Base-by-base conservation (phyloP, 1,139 yeast species). In the Debaryomyces sp. region DNA sequence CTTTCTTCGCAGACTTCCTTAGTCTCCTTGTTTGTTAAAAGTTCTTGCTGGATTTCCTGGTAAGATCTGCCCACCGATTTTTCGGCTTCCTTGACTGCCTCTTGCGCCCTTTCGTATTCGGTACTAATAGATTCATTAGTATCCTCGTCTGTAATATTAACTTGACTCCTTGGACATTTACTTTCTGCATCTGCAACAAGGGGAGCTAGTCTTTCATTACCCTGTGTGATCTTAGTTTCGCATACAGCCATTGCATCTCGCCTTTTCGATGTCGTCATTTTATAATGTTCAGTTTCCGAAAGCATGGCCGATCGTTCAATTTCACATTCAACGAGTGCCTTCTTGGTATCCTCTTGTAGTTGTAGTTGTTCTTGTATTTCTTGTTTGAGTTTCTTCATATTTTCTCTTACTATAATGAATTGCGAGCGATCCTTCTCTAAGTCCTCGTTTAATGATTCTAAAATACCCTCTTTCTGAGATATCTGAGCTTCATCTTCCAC, bases 71-170 rank as follows among this genome's bases (percentile, higher is more conserved):
- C 78, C 9, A 73, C 59, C 17, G 59, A 58, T 26, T 58, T 59
- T 49, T 77, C 80, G 2, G 75, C 73, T 47, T 70, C 71, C 44
- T 64, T 63, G 1, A 75, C 66, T 13, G 73, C 74, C 35, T 60
- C 50, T 47, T 69, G 69, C 4, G 70, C 60, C 17, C 60, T 63
- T 13, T 59, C 57, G 45, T 66, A 76, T 46, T 75, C 80, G 9
- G 55, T 50, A 8, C 69, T 67, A 27, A 77, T 73, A 2, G 73
- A 61, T 26, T 71, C 70, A 10, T 67, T 63, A 3, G 76, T 68
- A 49, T 77, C 81, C 0, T 61, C 51, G 3, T 62, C 65, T 2
- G 53, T 48, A 7, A 76, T 63, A 0, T 50, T 50, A 1, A 72
- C 66, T 18, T 64, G 68, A 2, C 63, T 67, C 30, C 77, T 54